Conservation (phyloP, 140 eudicot species). For the Stevia rebaudiana region DNA sequence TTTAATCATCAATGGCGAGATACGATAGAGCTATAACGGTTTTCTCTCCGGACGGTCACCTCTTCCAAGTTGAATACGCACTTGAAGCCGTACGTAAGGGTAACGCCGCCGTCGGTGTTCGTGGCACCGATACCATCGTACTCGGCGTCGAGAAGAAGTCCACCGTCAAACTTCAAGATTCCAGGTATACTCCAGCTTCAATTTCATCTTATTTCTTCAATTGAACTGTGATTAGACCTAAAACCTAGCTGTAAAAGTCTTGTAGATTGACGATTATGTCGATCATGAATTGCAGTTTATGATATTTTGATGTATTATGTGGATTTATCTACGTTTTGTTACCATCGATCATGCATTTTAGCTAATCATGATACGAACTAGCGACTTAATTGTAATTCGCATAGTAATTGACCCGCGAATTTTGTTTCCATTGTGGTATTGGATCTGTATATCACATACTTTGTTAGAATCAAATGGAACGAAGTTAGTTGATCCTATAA, state of each 20-base stretch:
- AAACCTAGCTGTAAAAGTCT: not conserved
- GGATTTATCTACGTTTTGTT: not conserved
- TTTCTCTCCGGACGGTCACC: slow-evolving; percentile 93
- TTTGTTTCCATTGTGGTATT: not conserved
- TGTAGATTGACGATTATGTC: not conserved
- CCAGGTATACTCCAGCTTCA: slow-evolving; percentile 44
- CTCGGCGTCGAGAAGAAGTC: slow-evolving; percentile 97
- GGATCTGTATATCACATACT: not conserved
- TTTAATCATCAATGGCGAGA: slow-evolving; percentile 51
- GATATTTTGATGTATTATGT: not conserved
- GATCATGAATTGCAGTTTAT: not conserved
- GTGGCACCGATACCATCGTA: slow-evolving; percentile 80
- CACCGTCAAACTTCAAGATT: slow-evolving; percentile 86
- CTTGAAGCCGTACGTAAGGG: slow-evolving; percentile 96
- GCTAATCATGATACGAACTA: too few species aligned
- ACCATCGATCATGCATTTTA: not conserved
- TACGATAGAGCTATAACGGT: slow-evolving; percentile 94
- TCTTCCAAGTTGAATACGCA: slow-evolving; percentile 89
- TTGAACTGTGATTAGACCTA: slow-evolving; percentile 8
- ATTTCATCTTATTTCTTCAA: not conserved
- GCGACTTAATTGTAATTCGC: too few species aligned
- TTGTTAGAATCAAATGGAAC: not conserved
- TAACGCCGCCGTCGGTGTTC: slow-evolving; percentile 96
- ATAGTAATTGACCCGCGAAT: not conserved
- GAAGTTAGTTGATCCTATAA: not conserved